Conservation (phyloP, 1,284 basidiomycete genomes). For the Tilletiopsis washingtonensis region DNA sequence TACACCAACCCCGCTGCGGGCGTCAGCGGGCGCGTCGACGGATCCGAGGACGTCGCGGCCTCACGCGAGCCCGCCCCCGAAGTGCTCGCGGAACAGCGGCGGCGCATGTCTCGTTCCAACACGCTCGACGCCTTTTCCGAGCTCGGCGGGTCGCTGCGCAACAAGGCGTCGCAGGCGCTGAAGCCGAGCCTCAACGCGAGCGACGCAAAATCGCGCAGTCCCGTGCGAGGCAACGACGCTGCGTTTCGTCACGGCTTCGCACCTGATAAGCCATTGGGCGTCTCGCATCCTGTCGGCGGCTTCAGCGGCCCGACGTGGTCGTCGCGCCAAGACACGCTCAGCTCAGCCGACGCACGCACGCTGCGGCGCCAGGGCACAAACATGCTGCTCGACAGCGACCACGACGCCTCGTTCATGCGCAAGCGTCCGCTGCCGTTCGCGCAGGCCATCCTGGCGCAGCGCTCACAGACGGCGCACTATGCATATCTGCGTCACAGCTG, state of each 20-base stretch:
- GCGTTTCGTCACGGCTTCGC: constrained; percentile 1
- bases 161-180: constrained; percentile 17
- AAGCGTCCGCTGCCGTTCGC: constrained; percentile 49
- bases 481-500: constrained; percentile 86
- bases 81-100: constrained; percentile 8
- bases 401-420: constrained; percentile 18
- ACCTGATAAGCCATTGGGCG: too few relatives aligned
- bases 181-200: not conserved
- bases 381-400: not conserved
- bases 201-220: too few relatives aligned
- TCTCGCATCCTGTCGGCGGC: too few relatives aligned
- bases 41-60: not conserved
- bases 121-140: constrained; percentile 28
- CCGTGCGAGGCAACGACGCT: too few relatives aligned
- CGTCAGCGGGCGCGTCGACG: not conserved
- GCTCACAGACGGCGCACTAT: constrained; percentile 44
- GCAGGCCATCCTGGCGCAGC: constrained; percentile 48
- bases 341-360: too few relatives aligned
- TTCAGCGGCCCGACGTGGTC: not conserved
- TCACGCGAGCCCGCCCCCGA: not conserved
- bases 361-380: not conserved
- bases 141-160: constrained; percentile 25
- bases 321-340: not conserved
- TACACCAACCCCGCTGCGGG: too few relatives aligned
- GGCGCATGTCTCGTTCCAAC: constrained; percentile 28